Base-by-base conservation (phyloP, 352 stramenopile species). In the Pythium aquatile region DNA sequence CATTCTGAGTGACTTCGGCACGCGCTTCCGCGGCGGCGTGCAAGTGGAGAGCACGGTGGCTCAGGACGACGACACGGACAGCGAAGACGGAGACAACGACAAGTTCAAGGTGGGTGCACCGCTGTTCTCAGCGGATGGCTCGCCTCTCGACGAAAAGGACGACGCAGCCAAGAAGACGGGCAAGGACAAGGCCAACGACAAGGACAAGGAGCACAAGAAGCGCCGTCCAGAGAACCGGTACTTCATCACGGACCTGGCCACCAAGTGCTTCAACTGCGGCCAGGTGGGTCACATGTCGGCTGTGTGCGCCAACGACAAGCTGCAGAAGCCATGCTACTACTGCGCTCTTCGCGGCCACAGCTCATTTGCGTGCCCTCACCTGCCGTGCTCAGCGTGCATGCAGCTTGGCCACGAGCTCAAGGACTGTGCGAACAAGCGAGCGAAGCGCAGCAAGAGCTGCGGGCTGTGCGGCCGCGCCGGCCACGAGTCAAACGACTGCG, bases 251-350 rank as follows among this genome's bases (percentile, higher is more conserved):
- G 85, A 94, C 51, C 68, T 94, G 51, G 76, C 83, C 47, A 93
- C 77, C 60, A 94, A 94, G 68, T 94, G 85, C 68, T 94, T 82
- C 69, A 90, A 93, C 64, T 94, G 85, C 60, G 83, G 82, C 29
- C 70, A 94, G 57, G 78, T 93, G 10, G 85, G 85, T 13, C 85
- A 94, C 68, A 85, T 91, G 70, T 79, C 83, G 30, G 80, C 58
- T n/a, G 64, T 89, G 46, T 94, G 85, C 69, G 78, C 83, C 56
- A 94, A 94, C 64, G 75, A 88, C 64, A 78, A 73, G 52, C 74
- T 91, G 32, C 71, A 86, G 44, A 79, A 73, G 46, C 85, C 85
- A 3, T 94, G 85, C 64, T 90, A 93, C 70, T 91, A 91, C 63
- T 94, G 85, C 62, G 85, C 76, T 5, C 60, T 91, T 58, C 82